Evolutionary conservation across 129 eudicot genomes (phyloP).

Genomic region (Logfia minima): DNA sequence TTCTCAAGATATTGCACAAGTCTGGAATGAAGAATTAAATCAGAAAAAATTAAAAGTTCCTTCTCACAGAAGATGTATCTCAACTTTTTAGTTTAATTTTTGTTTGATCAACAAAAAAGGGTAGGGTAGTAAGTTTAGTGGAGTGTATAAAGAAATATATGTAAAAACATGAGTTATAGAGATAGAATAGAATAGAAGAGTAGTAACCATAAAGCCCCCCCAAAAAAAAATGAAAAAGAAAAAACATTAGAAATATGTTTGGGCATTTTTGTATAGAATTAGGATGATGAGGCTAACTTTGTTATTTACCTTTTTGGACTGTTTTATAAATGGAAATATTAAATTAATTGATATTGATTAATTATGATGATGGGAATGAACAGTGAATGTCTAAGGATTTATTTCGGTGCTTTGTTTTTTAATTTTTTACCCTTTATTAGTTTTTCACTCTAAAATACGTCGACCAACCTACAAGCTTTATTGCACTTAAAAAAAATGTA

Average conservation of each 20-base stretch:
- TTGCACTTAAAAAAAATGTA: background rate
- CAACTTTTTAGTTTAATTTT: conserved; percentile 34
- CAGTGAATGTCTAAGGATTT: background rate
- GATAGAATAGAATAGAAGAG: conserved; percentile 38
- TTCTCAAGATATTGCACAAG: conserved; percentile 69
- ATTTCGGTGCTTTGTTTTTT: too few species aligned
- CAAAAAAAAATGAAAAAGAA: conserved; percentile 4
- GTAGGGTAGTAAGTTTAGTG: conserved; percentile 11
- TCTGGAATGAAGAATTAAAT: conserved; percentile 68
- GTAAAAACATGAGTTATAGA: conserved; percentile 30
- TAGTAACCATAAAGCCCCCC: conserved; percentile 57
- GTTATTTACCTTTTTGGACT: conserved; percentile 15
- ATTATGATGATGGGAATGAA: conserved; percentile 25
- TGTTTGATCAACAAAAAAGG: background rate
- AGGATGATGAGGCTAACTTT: conserved; percentile 66
- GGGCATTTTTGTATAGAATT: conserved; percentile 50
- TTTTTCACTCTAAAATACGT: too few species aligned
- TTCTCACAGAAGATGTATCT: conserved; percentile 77
- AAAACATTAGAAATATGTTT: conserved; percentile 21
- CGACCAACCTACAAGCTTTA: background rate
- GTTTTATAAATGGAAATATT: conserved; percentile 30
- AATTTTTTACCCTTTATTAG: too few species aligned
- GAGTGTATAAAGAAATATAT: conserved; percentile 25
- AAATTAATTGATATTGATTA: background rate
- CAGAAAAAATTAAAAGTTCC: conserved; percentile 75